These are phyloP conservation scores for Cladorrhinum sp. DNA, from an alignment of 2,329 filamentous ascomycete genomes.

Conservation along the genomic window DNA sequence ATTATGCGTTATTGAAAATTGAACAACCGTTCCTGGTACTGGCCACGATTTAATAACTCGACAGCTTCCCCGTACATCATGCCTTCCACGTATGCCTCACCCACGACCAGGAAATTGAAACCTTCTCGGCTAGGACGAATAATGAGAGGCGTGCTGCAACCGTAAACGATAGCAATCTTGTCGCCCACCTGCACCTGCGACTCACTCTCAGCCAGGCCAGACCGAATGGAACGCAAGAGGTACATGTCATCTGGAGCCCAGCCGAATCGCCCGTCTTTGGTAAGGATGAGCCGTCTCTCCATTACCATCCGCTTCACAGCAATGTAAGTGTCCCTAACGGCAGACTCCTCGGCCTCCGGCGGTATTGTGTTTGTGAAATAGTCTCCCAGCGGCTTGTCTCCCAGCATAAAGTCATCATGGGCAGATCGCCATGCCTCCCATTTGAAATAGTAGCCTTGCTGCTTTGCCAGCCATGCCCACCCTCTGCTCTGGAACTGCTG, in stretches of 20 bases:
- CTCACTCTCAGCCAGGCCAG: neutral
- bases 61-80: neutral
- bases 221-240: neutral
- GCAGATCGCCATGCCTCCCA: slow-evolving; percentile 6
- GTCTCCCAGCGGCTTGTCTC: too few relatives aligned
- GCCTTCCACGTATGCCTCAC: neutral
- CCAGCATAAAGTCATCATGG: slow-evolving; percentile 4
- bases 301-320: neutral
- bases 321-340: too few relatives aligned
- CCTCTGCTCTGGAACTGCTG: slow-evolving; percentile 3
- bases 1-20: neutral
- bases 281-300: slow-evolving; percentile 14
- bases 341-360: too few relatives aligned
- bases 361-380: too few relatives aligned
- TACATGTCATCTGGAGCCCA: slow-evolving; percentile 10
- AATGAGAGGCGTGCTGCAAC: slow-evolving; percentile 13
- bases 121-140: neutral
- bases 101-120: neutral
- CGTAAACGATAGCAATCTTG: slow-evolving; percentile 11
- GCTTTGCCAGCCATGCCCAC: slow-evolving; percentile 8
- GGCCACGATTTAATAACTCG: neutral
- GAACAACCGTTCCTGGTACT: neutral
- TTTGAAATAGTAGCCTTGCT: slow-evolving; percentile 8
- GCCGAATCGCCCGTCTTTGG: slow-evolving; percentile 7
- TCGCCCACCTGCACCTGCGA: slow-evolving; percentile 6